Percentiles rank a stretch among this genome's conserved stretches.
phyloP scores from a whole-genome alignment of 2,329 filamentous ascomycete genomes.

The Xylariaceae sp. region DNA sequence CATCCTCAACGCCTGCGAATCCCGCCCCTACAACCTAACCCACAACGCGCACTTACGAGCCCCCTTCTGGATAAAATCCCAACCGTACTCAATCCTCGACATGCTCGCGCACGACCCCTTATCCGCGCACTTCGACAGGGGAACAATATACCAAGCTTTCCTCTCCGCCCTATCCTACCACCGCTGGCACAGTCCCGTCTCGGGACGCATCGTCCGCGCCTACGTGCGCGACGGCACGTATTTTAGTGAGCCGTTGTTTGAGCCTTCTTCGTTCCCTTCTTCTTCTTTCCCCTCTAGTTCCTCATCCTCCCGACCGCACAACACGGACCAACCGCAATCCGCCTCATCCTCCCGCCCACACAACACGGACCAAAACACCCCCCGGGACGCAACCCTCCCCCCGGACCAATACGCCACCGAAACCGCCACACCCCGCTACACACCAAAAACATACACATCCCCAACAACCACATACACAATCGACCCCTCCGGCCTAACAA shows the following conservation, averaged over 20 bases:
- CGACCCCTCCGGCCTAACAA: conserved; percentile 32
- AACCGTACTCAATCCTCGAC: conserved; percentile 51
- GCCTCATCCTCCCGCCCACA: no score
- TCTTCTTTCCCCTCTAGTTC: no score
- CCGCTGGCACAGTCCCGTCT: conserved; percentile 56
- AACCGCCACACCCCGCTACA: no score
- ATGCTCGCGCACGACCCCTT: conserved; percentile 46
- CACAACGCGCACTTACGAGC: conserved; percentile 43
- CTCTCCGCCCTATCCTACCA: conserved; percentile 55
- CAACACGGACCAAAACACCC: no score
- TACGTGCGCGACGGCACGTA: conserved; percentile 52
- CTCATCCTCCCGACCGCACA: no score
- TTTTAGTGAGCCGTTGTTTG: conserved; percentile 52
- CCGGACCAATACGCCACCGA: conserved; percentile 3
- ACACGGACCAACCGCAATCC: no score
- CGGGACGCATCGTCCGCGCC: conserved; percentile 48
- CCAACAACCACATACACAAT: conserved; percentile 23
- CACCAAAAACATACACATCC: no score
- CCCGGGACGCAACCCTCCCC: no score
- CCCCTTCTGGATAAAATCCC: conserved; percentile 55
- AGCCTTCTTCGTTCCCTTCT: conserved; percentile 20
- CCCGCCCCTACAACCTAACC: conserved; percentile 40
- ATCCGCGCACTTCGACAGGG: conserved; percentile 44
- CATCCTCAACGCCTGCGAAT: conserved; percentile 54
- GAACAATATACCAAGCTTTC: conserved; percentile 58